phyloP scores from a whole-genome alignment of 495 filamentous ascomycete species.

The Aspergillus hancockii region DNA sequence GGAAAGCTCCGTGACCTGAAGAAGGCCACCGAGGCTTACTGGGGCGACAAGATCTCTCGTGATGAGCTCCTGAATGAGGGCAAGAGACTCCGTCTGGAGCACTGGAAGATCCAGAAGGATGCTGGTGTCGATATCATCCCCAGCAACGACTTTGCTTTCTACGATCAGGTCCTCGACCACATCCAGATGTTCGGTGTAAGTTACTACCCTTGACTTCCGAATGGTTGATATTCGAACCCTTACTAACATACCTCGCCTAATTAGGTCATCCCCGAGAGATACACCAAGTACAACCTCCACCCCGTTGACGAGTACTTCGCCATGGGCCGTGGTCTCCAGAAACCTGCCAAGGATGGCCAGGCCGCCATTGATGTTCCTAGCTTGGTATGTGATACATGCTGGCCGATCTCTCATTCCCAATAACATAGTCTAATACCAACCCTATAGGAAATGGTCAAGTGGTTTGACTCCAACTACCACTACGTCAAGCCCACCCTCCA shows the following conservation, averaged over 20 bases:
- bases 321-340: constrained; percentile 98
- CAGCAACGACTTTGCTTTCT: constrained; percentile 98
- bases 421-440: constrained; percentile 13
- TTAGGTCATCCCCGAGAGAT: constrained; percentile 85
- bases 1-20: constrained; percentile 97
- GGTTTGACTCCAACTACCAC: constrained; percentile 99
- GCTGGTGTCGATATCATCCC: constrained; percentile 96
- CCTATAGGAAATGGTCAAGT: constrained; percentile 94
- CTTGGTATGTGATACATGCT: constrained; percentile 50
- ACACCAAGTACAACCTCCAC: constrained; percentile 80
- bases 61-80: constrained; percentile 87
- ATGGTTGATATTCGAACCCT: not conserved
- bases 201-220: constrained; percentile 8
- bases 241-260: constrained; percentile 6
- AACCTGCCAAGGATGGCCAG: constrained; percentile 53
- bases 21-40: constrained; percentile 98
- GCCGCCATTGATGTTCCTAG: constrained; percentile 86
- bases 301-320: constrained; percentile 96
- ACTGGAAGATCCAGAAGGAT: constrained; percentile 99
- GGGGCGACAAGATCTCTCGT: constrained; percentile 89
- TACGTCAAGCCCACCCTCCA: constrained; percentile 98
- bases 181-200: constrained; percentile 97
- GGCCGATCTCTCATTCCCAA: not conserved
- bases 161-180: constrained; percentile 97
- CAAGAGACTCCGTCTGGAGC: constrained; percentile 90